Evolutionary conservation across 371 early-diverging fungal species (phyloP), one percentile per base, ranked within the genome.

Genomic region (Mortierella sp.): DNA sequence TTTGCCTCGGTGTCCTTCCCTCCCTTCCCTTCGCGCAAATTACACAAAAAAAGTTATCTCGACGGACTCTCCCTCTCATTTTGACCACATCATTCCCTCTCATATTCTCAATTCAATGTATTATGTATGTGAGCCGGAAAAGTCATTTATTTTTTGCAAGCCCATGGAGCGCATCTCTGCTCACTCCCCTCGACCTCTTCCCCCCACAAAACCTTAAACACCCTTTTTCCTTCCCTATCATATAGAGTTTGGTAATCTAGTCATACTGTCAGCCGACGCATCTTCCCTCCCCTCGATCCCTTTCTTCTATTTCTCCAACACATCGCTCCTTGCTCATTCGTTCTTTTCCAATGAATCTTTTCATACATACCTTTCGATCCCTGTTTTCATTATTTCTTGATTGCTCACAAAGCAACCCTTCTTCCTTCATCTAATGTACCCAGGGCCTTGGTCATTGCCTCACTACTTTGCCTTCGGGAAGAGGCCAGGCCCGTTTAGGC

Each of bases 121-220:
- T 50, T 38, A 50, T 58, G 4, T 58, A 28, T 65, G 42, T 21
- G 68, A 38, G 68, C 68, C 34, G 68, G 38, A 65, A 65, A 38
- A 65, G 58, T 65, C 34, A 65, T 65, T 63, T 11, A 14, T 65
- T 42, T 65, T 65, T 65, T 24, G 21, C 34, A 3, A 24, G 38
- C 42, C 68, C 68, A 65, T 65, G 68, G 68, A 65, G 9, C 34
- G 5, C 19, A 16, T 31, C 28, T 58, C 28, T 28, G 42, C 58
- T 58, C 13, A 9, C 58, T 58, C 14, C 28, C 58, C 28, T 58
- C 7, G n/a, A n/a, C 7, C 58, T 34, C 16, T 38, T 19, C 10
- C 65, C 65, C 42, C 63, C 63, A 63, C 68, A 65, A 16, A 65
- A 65, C 38, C 24, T 65, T 65, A 65, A 38, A 21, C 38, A 38